phyloP scores from a whole-genome alignment of 2,329 filamentous ascomycete genomes.

The Aureobasidium sp. region DNA sequence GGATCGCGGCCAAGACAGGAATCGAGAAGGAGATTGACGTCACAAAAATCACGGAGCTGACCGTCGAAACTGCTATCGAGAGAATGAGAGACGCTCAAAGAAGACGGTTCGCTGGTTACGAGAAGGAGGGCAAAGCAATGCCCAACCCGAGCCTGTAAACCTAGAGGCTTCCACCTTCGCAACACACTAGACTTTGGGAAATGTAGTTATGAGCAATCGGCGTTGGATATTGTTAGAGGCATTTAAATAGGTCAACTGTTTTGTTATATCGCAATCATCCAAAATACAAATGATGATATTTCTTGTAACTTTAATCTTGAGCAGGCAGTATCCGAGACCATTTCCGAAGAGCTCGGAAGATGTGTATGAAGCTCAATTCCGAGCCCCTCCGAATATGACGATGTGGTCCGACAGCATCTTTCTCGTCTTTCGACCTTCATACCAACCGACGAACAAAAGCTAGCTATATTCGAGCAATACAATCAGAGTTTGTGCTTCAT shows the following conservation, averaged over 20 bases:
- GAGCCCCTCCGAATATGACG: not conserved
- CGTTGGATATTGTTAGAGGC: not conserved
- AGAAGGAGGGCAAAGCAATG: slow-evolving; percentile 24
- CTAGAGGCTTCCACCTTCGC: not conserved
- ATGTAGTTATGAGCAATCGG: not conserved
- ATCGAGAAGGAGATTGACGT: slow-evolving; percentile 22
- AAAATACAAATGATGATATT: not conserved
- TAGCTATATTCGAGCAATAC: too few species aligned
- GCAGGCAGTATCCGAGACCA: not conserved
- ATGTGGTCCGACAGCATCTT: not conserved
- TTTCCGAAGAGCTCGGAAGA: not conserved
- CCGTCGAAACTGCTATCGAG: slow-evolving; percentile 14
- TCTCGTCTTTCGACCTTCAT: not conserved
- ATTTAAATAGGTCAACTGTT: not conserved
- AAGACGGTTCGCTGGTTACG: slow-evolving; percentile 22
- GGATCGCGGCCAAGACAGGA: slow-evolving; percentile 23
- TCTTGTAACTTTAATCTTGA: too few species aligned
- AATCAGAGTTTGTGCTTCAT: too few species aligned
- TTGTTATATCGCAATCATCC: too few species aligned
- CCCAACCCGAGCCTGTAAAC: slow-evolving; percentile 23
- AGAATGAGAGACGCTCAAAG: slow-evolving; percentile 23
- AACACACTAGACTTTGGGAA: not conserved
- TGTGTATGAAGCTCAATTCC: not conserved
- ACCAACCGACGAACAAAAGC: not conserved
- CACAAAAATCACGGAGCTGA: slow-evolving; percentile 14